A percentile compares a stretch with the other conserved stretches of the same genome.
These are phyloP conservation scores for Globisporangium yorkense DNA, from an alignment of 352 stramenopile genomes.

Conservation along the genomic window DNA sequence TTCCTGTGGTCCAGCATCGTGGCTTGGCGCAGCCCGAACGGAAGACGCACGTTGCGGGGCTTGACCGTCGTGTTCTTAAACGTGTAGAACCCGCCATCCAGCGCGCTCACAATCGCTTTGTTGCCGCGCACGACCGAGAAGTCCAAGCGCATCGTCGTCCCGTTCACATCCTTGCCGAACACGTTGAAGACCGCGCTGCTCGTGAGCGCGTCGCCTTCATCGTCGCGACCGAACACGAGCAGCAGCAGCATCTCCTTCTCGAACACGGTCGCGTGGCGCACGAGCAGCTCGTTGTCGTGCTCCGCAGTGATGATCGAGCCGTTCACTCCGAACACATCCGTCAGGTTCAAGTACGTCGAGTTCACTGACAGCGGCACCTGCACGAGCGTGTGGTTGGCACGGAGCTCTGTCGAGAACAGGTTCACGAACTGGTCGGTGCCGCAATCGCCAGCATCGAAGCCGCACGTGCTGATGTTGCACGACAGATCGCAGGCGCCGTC, in stretches of 20 bases:
- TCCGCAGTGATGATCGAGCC: slow-evolving; percentile 41
- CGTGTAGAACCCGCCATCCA: slow-evolving; percentile 38
- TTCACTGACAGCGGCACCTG: slow-evolving; percentile 59
- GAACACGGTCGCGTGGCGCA: slow-evolving; percentile 69
- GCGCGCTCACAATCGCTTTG: slow-evolving; percentile 21
- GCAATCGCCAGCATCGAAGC: slow-evolving; percentile 84
- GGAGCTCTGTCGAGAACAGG: slow-evolving; percentile 40
- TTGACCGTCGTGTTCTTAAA: slow-evolving; percentile 65
- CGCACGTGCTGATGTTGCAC: slow-evolving; percentile 81
- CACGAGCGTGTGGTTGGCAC: slow-evolving; percentile 53
- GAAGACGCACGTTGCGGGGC: slow-evolving; percentile 48
- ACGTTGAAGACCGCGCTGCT: slow-evolving; percentile 47
- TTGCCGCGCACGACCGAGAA: slow-evolving; percentile 54
- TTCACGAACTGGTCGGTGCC: slow-evolving; percentile 28
- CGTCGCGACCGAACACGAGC: slow-evolving; percentile 71
- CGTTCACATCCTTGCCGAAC: slow-evolving; percentile 32
- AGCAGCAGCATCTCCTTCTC: slow-evolving; percentile 72
- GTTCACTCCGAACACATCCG: slow-evolving; percentile 52
- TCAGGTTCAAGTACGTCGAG: slow-evolving; percentile 65
- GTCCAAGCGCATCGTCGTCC: slow-evolving; percentile 30
- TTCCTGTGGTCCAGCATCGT: slow-evolving; percentile 25
- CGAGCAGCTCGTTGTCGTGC: slow-evolving; percentile 62
- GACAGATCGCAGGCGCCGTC: slow-evolving; percentile 69
- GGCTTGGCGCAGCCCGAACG: slow-evolving; percentile 61
- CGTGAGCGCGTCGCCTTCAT: slow-evolving; percentile 51